Conservation (phyloP, 108 stramenopile species). For the Asterionellopsis glacialis region DNA sequence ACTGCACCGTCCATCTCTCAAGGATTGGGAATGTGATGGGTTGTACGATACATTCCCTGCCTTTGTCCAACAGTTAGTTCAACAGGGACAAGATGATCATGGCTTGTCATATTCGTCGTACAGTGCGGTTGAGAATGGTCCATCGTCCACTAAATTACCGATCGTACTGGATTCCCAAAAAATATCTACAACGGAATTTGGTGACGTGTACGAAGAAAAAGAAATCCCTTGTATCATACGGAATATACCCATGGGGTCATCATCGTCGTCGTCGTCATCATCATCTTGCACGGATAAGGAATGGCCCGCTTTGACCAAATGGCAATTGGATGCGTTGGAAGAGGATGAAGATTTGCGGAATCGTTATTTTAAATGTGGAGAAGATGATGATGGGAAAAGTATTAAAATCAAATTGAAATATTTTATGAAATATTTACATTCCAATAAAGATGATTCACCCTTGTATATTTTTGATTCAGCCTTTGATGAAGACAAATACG, state of each 20-base stretch:
- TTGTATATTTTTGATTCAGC: conserved; percentile 96
- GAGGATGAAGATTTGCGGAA: conserved; percentile 41
- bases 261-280: neutral
- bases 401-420: conserved; percentile 88
- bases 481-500: conserved; percentile 81
- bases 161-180: conserved; percentile 53
- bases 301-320: conserved; percentile 63
- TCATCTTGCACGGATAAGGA: too few relatives aligned
- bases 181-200: conserved; percentile 47
- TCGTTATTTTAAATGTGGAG: conserved; percentile 90
- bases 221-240: conserved; percentile 66
- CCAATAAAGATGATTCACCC: conserved; percentile 92
- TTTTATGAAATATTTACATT: conserved; percentile 80
- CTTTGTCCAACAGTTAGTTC: conserved; percentile 26
- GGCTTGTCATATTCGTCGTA: conserved; percentile 1
- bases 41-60: conserved; percentile 51
- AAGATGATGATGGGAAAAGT: conserved; percentile 93
- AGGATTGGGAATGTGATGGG: conserved; percentile 74
- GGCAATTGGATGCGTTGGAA: conserved; percentile 48
- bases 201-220: conserved; percentile 47
- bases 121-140: neutral
- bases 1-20: conserved; percentile 69
- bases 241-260: conserved; percentile 38
- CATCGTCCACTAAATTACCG: conserved; percentile 21
- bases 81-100: conserved; percentile 16